Percentiles rank a stretch among this genome's conserved stretches.
phyloP scores from a whole-genome alignment of 495 filamentous ascomycete species.

The Xylaria grammica region DNA sequence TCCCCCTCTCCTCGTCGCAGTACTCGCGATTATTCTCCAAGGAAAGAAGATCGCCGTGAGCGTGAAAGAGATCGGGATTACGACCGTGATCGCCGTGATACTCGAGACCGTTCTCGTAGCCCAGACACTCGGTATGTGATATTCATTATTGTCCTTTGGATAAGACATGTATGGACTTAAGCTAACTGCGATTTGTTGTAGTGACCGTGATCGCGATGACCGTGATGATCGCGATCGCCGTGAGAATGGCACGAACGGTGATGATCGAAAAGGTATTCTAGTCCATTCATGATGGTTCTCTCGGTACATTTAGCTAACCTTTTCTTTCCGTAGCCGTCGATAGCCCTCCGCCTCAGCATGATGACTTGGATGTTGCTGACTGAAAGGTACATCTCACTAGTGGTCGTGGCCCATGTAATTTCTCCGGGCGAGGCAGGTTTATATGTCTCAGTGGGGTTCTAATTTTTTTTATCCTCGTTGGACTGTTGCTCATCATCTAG shows the following conservation, averaged over 20 bases:
- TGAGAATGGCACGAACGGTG: conserved; percentile 72
- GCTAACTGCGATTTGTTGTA: conserved; percentile 22
- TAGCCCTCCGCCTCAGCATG: conserved; percentile 82
- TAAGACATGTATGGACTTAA: conserved; percentile 17
- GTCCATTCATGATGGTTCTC: background rate
- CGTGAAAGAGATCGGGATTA: conserved; percentile 82
- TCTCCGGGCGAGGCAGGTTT: conserved; percentile 8
- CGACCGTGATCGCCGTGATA: conserved; percentile 75
- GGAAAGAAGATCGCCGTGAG: conserved; percentile 88
- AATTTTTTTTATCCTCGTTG: conserved; percentile 34
- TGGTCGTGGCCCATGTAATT: conserved; percentile 4
- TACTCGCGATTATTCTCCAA: conserved; percentile 84
- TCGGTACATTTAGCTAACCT: conserved; percentile 5
- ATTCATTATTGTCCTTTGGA: conserved; percentile 11
- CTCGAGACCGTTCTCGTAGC: conserved; percentile 74
- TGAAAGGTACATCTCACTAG: conserved; percentile 45
- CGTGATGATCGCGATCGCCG: conserved; percentile 60
- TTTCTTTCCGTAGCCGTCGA: conserved; percentile 60
- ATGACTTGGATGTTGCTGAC: conserved; percentile 97
- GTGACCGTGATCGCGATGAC: conserved; percentile 64
- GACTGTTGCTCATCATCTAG: conserved; percentile 40
- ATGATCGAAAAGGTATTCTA: conserved; percentile 86
- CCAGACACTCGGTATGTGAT: conserved; percentile 71
- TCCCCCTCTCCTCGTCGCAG: conserved; percentile 77
- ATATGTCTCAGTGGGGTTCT: conserved; percentile 27